Conservation (phyloP, 2,329 filamentous ascomycete genomes). For the Setomelanomma holmii region DNA sequence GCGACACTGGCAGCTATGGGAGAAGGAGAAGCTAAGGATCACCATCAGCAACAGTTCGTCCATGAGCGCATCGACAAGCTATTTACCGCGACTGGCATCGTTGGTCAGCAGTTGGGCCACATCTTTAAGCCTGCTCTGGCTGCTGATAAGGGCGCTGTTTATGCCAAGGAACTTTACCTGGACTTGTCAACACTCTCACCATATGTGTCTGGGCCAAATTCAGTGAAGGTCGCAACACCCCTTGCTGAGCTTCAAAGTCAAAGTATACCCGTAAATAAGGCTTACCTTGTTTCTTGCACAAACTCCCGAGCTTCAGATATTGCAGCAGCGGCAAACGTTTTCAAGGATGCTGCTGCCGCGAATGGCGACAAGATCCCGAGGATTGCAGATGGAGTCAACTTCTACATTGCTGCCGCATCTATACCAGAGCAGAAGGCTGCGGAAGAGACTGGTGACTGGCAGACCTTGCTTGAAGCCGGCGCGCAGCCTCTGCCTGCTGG, state of each 20-base stretch:
- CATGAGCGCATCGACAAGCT: conserved; percentile 78
- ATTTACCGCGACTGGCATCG: conserved; percentile 54
- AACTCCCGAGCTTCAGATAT: conserved; percentile 85
- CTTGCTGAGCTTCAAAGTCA: conserved; percentile 74
- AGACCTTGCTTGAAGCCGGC: conserved; percentile 80
- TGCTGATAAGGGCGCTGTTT: conserved; percentile 79
- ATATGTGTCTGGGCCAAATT: conserved; percentile 87
- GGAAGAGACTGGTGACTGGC: conserved; percentile 86
- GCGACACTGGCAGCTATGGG: conserved; percentile 74
- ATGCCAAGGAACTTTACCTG: conserved; percentile 83
- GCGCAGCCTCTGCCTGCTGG: conserved; percentile 73
- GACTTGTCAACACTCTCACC: conserved; percentile 84
- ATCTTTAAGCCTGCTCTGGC: conserved; percentile 63
- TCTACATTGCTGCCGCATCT: conserved; percentile 92
- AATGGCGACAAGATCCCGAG: conserved; percentile 70
- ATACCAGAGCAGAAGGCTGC: conserved; percentile 76
- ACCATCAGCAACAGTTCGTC: conserved; percentile 67
- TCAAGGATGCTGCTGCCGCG: conserved; percentile 73
- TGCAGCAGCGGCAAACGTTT: conserved; percentile 81
- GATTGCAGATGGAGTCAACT: conserved; percentile 76
- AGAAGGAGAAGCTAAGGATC: conserved; percentile 54
- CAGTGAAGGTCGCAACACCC: conserved; percentile 85
- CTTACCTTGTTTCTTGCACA: conserved; percentile 89
- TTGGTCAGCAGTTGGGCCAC: conserved; percentile 42
- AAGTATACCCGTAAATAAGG: conserved; percentile 80